Evolutionary conservation across 2,329 filamentous ascomycete genomes (phyloP), one percentile per base, ranked within the genome.

Genomic region (Aspergillus arachidicola): DNA sequence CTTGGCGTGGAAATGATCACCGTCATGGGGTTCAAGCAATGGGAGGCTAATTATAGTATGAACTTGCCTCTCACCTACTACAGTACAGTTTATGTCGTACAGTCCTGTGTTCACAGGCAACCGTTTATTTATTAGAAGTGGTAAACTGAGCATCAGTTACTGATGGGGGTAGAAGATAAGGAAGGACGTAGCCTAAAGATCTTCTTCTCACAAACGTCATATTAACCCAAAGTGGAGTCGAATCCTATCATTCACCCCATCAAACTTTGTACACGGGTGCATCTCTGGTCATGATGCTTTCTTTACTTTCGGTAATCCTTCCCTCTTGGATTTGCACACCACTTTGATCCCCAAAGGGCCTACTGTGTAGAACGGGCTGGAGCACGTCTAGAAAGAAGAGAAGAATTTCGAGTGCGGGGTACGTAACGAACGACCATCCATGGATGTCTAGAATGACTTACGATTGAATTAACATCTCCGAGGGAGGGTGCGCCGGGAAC

Each of bases 331-430:
- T n/a, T 56, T 48, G 38, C 38, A 60, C 28, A 56, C 54, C 38
- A 48, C 19, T 48, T 23, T 28, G 30, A 50, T 32, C 38, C 2
- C 34, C 34, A 36, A 36, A 16, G 6, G 34, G 34, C 14, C 28
- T 59, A 19, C 23, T 34, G 26, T 28, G 26, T 38, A n/a, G 57
- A 59, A 36, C n/a, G 53, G 41, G 28, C 57, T 59, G 62, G 48
- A 64, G 61, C 34, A 30, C 21, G 45, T 53, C 56, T 61, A 59
- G 59, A 64, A 64, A 38, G 28, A 16, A 43, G 21, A 38, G 30
- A 58, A 56, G 51, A 58, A 32, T 6, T 32, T 28, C 11, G 26
- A 57, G 58, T 66, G 58, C 60, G 62, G 62, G 64, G 62, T 64
- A 60, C 30, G 38, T 58, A 46, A 58, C 36, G 36, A 58, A 30